A percentile compares a stretch with the other conserved stretches of the same genome.
phyloP scores from a whole-genome alignment of 2,329 filamentous ascomycete genomes.

The Diaporthe australafricana region DNA sequence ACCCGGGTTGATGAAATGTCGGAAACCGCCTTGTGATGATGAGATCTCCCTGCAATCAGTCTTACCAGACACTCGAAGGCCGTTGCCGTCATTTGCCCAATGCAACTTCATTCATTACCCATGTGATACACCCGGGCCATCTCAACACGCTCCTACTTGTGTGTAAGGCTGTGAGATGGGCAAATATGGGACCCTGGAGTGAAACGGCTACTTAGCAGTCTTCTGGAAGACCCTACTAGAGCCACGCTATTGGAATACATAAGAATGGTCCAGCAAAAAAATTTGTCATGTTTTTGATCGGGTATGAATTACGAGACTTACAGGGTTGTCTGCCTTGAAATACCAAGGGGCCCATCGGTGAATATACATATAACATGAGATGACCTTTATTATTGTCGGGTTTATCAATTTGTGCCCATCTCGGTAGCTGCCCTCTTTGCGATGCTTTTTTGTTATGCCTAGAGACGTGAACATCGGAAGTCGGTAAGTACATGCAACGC shows the following conservation, averaged over 20 bases:
- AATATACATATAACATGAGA: background rate
- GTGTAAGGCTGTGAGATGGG: background rate
- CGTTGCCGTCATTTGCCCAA: background rate
- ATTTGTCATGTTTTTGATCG: background rate
- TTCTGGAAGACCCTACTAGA: background rate
- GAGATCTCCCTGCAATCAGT: conserved; percentile 38
- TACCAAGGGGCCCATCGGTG: background rate
- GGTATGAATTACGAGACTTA: background rate
- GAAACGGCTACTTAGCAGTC: conserved; percentile 26
- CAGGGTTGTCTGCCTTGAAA: background rate
- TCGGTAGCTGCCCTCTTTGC: background rate
- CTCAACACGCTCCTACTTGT: background rate
- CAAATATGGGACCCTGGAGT: background rate
- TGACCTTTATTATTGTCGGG: background rate
- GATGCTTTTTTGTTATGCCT: background rate
- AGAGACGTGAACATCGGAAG: too few species aligned
- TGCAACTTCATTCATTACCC: background rate
- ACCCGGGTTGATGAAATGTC: conserved; percentile 41
- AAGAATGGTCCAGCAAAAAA: background rate
- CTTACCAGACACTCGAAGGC: background rate
- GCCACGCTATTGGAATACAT: background rate
- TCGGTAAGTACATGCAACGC: too few species aligned
- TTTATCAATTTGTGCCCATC: background rate
- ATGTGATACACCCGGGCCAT: background rate
- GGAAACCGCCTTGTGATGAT: conserved; percentile 50